Conservation (phyloP, 2,329 filamentous ascomycete genomes). For the Calonectria naviculata region DNA sequence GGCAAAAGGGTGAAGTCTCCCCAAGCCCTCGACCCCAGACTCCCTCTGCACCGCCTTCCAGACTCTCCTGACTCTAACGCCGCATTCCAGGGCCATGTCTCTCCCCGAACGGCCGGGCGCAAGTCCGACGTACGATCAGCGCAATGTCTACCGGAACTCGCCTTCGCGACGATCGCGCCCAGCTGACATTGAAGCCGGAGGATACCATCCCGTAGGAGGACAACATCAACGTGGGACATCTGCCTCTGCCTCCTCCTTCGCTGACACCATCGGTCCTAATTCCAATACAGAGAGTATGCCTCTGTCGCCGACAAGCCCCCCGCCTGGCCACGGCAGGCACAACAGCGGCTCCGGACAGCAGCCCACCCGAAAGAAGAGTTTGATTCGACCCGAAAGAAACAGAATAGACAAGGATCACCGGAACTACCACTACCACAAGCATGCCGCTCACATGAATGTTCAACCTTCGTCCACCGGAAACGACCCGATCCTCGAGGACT, state of each 20-base stretch:
- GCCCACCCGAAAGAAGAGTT: conserved; percentile 79
- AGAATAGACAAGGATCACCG: conserved; percentile 88
- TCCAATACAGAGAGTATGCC: conserved; percentile 65
- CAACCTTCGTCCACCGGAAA: conserved; percentile 93
- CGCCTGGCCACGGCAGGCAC: conserved; percentile 44
- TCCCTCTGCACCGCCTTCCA: background rate
- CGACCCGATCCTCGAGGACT: conserved; percentile 85
- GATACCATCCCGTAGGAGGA: conserved; percentile 56
- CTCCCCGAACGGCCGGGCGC: conserved; percentile 73
- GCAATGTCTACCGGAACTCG: conserved; percentile 74
- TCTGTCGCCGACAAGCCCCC: conserved; percentile 58
- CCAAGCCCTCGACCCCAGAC: conserved; percentile 13
- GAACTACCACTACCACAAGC: conserved; percentile 95
- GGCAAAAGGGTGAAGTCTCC: conserved; percentile 27
- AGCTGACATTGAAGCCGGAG: conserved; percentile 77
- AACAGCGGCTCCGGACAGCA: conserved; percentile 41
- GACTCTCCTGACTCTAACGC: conserved; percentile 32
- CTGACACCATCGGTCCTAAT: conserved; percentile 69
- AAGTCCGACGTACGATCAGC: conserved; percentile 69
- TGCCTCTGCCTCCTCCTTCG: conserved; percentile 65
- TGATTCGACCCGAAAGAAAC: conserved; percentile 89
- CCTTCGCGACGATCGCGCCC: conserved; percentile 73
- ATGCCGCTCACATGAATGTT: conserved; percentile 92
- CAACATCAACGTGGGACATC: conserved; percentile 68
- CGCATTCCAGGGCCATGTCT: conserved; percentile 63